Percentiles rank a stretch among this genome's conserved stretches.
Evolutionary conservation across 192 early-diverging fungal species (phyloP).

Genomic region (Podila minutissima): DNA sequence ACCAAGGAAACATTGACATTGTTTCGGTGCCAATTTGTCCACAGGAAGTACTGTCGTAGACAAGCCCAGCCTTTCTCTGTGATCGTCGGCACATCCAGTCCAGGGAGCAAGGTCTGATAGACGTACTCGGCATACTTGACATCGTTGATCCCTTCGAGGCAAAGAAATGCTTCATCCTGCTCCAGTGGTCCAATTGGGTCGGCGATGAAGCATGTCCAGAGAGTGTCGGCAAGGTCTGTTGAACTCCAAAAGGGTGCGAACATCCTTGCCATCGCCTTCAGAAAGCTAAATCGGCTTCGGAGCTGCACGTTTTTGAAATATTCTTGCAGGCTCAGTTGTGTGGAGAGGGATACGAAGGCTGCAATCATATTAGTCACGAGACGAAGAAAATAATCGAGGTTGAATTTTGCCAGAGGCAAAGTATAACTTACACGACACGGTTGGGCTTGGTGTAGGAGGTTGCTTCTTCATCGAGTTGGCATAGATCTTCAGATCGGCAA

Average conservation of each 20-base stretch:
- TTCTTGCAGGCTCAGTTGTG: constrained; percentile 15
- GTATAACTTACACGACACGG: constrained; percentile 22
- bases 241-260: constrained; percentile 51
- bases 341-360: constrained; percentile 23
- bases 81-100: constrained; percentile 47
- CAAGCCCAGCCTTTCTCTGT: constrained; percentile 52
- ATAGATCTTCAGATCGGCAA: constrained; percentile 25
- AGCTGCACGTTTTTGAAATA: constrained; percentile 30
- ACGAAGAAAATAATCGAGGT: background rate
- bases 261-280: constrained; percentile 41
- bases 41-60: constrained; percentile 49
- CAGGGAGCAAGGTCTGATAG: constrained; percentile 45
- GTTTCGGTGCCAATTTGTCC: constrained; percentile 45
- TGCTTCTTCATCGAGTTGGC: constrained; percentile 17
- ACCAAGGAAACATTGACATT: constrained; percentile 42
- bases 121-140: constrained; percentile 49
- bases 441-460: constrained; percentile 32
- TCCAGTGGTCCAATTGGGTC: constrained; percentile 54
- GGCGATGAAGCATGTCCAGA: constrained; percentile 56
- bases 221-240: constrained; percentile 43
- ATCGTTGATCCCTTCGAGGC: constrained; percentile 49
- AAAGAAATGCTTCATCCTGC: constrained; percentile 55
- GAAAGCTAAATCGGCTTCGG: constrained; percentile 40
- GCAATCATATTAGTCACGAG: background rate
- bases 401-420: too few species aligned